phyloP scores from a whole-genome alignment of 441 rosid species.

The Syzygium malaccense region DNA sequence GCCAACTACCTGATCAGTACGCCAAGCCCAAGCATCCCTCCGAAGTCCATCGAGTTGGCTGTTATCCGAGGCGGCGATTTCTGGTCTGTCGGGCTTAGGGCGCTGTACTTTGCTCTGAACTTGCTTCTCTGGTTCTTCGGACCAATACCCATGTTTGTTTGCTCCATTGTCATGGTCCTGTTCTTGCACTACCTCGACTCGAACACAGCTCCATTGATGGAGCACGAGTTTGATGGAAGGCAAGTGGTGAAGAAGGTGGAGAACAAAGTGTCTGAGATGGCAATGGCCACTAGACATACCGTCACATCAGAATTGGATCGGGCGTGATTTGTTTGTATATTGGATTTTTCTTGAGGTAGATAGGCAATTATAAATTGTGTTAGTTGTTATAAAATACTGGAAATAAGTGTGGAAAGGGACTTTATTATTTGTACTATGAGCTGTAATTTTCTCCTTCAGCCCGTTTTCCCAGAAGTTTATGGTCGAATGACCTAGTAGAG shows the following conservation, averaged over 20 bases:
- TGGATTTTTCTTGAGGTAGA: neutral
- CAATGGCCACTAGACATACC: neutral
- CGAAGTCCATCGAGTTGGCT: conserved; percentile 18
- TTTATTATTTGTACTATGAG: neutral
- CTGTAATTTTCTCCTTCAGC: neutral
- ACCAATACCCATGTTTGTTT: conserved; percentile 61
- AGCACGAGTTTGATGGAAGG: neutral
- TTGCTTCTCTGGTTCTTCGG: conserved; percentile 75
- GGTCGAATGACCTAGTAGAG: neutral
- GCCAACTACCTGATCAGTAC: conserved; percentile 1
- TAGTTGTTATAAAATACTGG: neutral
- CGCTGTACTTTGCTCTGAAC: conserved; percentile 57
- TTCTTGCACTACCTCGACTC: conserved; percentile 40
- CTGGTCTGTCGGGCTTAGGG: conserved; percentile 60
- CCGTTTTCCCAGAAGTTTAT: neutral
- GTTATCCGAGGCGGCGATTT: conserved; percentile 61
- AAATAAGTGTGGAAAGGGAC: too few species aligned
- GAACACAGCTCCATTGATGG: conserved; percentile 27
- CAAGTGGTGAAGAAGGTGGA: neutral
- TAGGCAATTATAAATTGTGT: neutral
- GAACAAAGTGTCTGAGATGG: conserved; percentile 1
- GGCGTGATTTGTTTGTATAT: neutral
- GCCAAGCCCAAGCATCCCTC: neutral
- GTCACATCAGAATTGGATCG: neutral
- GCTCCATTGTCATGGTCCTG: conserved; percentile 40